Base-by-base conservation (phyloP, 331 rosid species). In the Malus hybrid region DNA sequence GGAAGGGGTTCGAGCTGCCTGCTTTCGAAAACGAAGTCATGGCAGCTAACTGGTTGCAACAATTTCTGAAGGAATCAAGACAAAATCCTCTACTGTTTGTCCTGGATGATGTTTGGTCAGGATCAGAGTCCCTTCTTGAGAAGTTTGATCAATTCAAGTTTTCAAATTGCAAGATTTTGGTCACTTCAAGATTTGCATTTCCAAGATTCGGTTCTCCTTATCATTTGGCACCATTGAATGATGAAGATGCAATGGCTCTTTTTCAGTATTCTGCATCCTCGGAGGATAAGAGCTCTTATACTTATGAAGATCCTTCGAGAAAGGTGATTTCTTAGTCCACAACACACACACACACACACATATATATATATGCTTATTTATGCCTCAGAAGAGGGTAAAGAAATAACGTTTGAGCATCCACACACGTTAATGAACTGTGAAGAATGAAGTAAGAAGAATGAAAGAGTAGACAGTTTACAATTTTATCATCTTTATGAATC, bases 81-180 rank as follows among this genome's bases (percentile, higher is more conserved):
- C 27, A 19, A 22, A 42, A 42, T 16, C 89, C 91, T 71, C 59
- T 77, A 6, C 16, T 92, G 82, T 54, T 92, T 78, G 91, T 88
- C 4, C 52, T 89, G 44, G 97, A 91, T 67, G 97, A 88, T 81
- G 93, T 88, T 78, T 85, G 86, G 89, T 27, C 66, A 1, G 85
- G 72, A 73, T 80, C 96, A 24, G 85, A 82, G 74, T 64, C 72
- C 55, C 81, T 86, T 63, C 70, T 89, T 78, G 86, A 84, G 0
- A 73, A 86, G 14, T 80, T 91, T 68, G 48, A n/a, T 56, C n/a
- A 55, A 31, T 69, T 81, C 73, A 39, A 57, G 33, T 76, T 63
- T 29, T 71, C 84, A 19, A 42, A 77, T 44, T 89, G 55, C 65
- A 85, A 86, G 78, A 80, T 91, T 75, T 65, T 91, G 89, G 90